Evolutionary conservation across 1,139 yeast species (phyloP), one percentile per base, ranked within the genome.

Genomic region (Tardiomyces depauwii): DNA sequence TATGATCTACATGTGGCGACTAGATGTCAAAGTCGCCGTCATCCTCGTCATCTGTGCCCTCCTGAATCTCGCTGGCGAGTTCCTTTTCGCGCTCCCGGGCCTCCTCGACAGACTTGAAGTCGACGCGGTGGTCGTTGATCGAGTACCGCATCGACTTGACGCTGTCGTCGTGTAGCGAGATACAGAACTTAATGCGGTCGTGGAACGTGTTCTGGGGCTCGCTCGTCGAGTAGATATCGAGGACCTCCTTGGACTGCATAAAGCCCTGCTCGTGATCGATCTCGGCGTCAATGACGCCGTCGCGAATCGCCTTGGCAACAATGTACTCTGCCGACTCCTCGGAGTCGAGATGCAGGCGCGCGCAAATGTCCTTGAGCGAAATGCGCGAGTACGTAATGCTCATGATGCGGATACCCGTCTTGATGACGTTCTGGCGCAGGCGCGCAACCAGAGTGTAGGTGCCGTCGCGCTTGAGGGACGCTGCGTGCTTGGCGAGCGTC

Each of bases 61-160:
- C 72, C 51, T 68, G 71, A 43, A 69, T 62, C 57, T 67, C 72
- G 36, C 63, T 63, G 23, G 67, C 72, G 42, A 68, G 63, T 53
- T 75, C 79, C 55, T 73, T 75, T 53, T 75, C 80, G 43, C 78
- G 66, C 53, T 75, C 78, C 16, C 78, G 67, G 9, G 77, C 80
- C 55, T 77, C 78, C 51, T 76, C 75, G 42, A 77, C 80, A 39
- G 73, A 74, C 55, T 76, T 72, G 47, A 72, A 63, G 47, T 74
- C 78, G 16, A 63, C 69, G 41, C 76, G 67, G 49, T 71, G 73
- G 41, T 71, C 73, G 41, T 69, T 64, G 52, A 62, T 58, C 55
- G 96, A 95, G 65, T 85, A 93, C 59, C 97, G 78, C 97, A 93
- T 88, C 18, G 95, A 87, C 69, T 87, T 85, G 49, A 91, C 95